Evolutionary conservation across 2,329 filamentous ascomycete genomes (phyloP).

Genomic region (Pyrenochaeta sp.): DNA sequence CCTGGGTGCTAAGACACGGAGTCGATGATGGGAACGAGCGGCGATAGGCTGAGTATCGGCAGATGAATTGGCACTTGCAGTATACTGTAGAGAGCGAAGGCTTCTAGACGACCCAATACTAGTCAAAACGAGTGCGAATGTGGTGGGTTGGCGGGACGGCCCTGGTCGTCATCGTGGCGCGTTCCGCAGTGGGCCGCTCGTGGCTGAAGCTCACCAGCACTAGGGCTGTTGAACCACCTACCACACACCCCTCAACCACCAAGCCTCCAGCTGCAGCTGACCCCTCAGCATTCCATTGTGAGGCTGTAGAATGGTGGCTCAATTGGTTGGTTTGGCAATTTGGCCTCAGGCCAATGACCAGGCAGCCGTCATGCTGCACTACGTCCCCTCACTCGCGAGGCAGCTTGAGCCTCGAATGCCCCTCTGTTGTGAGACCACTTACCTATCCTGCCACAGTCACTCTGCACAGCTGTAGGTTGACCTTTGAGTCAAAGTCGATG

Average conservation of each 20-base stretch:
- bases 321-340: constrained; percentile 9
- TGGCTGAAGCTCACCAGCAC: constrained; percentile 20
- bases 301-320: constrained; percentile 17
- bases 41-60: neutral
- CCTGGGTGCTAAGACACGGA: neutral
- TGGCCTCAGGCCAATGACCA: constrained; percentile 16
- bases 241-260: constrained; percentile 21
- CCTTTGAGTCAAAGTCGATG: neutral
- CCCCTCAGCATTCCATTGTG: constrained; percentile 21
- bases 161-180: constrained; percentile 12
- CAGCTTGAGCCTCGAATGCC: constrained; percentile 13
- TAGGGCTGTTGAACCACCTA: neutral
- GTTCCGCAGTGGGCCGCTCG: constrained; percentile 10
- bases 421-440: constrained; percentile 18
- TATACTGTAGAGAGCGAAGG: neutral
- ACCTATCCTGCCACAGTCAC: neutral
- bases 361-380: constrained; percentile 5
- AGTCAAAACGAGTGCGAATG: constrained; percentile 1
- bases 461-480: neutral
- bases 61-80: neutral
- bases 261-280: constrained; percentile 23
- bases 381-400: neutral
- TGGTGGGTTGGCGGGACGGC: constrained; percentile 7
- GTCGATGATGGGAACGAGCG: neutral
- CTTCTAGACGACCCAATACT: neutral